Conservation (phyloP, 2,329 filamentous ascomycete genomes). For the Aureobasidium sp. region DNA sequence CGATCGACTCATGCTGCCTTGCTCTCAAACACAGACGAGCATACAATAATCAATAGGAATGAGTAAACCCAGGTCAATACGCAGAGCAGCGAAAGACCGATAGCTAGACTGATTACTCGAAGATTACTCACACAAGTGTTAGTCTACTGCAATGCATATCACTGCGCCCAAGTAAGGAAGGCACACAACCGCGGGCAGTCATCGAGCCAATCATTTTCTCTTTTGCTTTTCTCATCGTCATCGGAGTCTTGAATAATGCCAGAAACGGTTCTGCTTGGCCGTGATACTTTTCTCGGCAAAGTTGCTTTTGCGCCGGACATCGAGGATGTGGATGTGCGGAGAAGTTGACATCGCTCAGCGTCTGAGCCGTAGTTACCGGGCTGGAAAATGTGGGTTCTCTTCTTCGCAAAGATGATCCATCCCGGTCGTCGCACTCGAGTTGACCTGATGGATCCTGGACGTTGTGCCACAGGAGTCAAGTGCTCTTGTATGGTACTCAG, state of each 20-base stretch:
- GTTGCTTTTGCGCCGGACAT: background rate
- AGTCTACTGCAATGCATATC: background rate
- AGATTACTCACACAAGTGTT: background rate
- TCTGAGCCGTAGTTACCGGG: too few species aligned
- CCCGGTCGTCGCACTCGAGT: too few species aligned
- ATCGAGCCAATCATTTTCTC: background rate
- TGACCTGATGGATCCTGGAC: too few species aligned
- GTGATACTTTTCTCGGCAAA: background rate
- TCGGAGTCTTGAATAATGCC: background rate
- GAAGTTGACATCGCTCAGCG: too few species aligned
- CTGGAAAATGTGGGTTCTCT: too few species aligned
- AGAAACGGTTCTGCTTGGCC: background rate
- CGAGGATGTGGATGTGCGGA: background rate
- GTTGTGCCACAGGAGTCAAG: too few species aligned
- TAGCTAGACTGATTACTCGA: too few species aligned
- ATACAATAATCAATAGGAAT: background rate
- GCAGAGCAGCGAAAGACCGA: too few species aligned
- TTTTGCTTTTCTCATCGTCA: slow-evolving; percentile 13
- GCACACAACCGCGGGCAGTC: slow-evolving; percentile 6
- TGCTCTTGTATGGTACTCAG: too few species aligned
- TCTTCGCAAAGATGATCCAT: too few species aligned
- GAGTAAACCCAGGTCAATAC: background rate
- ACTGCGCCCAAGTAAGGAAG: background rate
- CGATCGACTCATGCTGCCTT: background rate
- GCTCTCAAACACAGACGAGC: background rate